Evolutionary conservation across 73 alveolate species (phyloP), one percentile per base, ranked within the genome.

Genomic region (Blepharisma stoltei): DNA sequence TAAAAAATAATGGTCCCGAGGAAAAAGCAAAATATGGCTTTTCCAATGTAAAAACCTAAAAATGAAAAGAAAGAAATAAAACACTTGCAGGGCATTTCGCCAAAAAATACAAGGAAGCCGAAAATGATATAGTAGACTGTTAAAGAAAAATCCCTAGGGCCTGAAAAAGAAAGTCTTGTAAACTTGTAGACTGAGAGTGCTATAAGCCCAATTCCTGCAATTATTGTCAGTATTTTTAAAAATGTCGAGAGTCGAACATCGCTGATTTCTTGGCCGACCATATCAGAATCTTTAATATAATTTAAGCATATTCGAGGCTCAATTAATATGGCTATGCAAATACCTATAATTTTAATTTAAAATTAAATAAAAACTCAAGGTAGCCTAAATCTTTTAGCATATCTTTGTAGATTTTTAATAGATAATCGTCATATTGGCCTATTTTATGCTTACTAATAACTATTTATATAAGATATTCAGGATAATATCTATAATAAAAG

Each of bases 1-100:
- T 11, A 14, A 60, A 60, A 60, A 14, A 38, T 60, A 25, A 60
- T 60, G 2, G 73, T 60, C 2, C 48, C 73, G 0, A 60, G 0
- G 4, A 60, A 60, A 9, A 60, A 25, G 48, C 14, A 60, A 60
- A 60, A 60, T 9, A 60, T 8, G 14, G 73, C 73, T 25, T 60
- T 60, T 0, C 73, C 73, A 8, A 60, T 14, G 23, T 60, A 60
- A 60, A 20, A 25, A 1, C 46, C 23, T 38, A 60, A 60, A 25
- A 60, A 60, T 8, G 11, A 25, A 60, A 60, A 60, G 73, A n/a
- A 60, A 25, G 37, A 18, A n/a, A 60, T 14, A 60, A 60, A 38
- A 2, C 45, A 14, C 14, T 60, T 38, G 23, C 73, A 60, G 0
- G 73, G 73, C 73, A 60, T 60, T 60, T 60, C 73, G 14, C 46